Conservation (phyloP, 495 filamentous ascomycete genomes). For the Aspergillus nanangensis region DNA sequence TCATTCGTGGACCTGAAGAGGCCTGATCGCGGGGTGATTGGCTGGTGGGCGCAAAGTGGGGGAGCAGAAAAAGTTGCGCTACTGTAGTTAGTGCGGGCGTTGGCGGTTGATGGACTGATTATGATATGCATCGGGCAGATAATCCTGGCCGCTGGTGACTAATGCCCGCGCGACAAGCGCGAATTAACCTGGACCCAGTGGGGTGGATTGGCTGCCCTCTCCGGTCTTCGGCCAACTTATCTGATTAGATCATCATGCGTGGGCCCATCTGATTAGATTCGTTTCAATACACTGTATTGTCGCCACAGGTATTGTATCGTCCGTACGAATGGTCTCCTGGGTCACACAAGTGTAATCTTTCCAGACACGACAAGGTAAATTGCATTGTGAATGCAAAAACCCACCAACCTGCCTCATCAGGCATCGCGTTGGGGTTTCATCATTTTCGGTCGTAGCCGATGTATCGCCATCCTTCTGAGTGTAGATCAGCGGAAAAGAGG, state of each 20-base stretch:
- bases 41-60: constrained; percentile 8
- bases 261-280: constrained; percentile 4
- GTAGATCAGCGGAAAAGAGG: too few relatives aligned
- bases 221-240: constrained; percentile 18
- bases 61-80: constrained; percentile 2
- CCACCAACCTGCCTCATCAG: not conserved
- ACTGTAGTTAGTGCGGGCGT: too few relatives aligned
- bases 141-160: not conserved
- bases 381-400: not conserved
- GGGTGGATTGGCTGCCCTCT: too few relatives aligned
- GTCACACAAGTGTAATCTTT: too few relatives aligned
- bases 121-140: constrained; percentile 4
- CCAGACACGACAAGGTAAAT: too few relatives aligned
- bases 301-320: not conserved
- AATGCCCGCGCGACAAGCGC: constrained; percentile 2
- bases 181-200: too few relatives aligned
- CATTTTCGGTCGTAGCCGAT: not conserved
- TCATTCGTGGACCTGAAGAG: constrained; percentile 12
- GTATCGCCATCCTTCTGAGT: not conserved
- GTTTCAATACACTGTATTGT: not conserved
- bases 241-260: constrained; percentile 19
- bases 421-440: too few relatives aligned
- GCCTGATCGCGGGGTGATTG: constrained; percentile 13
- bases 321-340: not conserved
- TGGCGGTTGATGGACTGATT: too few relatives aligned